Evolutionary conservation across 352 stramenopile genomes (phyloP), one percentile per base, ranked within the genome.

Genomic region (Elongisporangium undulatum): DNA sequence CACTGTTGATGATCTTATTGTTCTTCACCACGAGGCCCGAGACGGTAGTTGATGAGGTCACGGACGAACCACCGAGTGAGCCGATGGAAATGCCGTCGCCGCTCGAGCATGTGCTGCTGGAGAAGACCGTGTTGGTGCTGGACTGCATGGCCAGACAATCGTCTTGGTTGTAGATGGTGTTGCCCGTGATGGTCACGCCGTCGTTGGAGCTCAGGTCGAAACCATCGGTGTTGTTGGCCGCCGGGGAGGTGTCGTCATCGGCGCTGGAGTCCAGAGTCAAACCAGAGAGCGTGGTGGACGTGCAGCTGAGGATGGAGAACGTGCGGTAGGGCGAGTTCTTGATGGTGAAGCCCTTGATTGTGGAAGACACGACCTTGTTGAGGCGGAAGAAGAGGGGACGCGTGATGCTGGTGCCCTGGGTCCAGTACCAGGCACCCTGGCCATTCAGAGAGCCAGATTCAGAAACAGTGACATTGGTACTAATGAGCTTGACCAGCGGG

Each of bases 391-490:
- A 72, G 26, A 75, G 61, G 0, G 68, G 72, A 4, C 63, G 60
- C 0, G 58, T 69, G 41, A 77, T 63, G 16, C 53, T 68, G 45
- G 52, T 17, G 9, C 63, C 67, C 20, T 80, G 61, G 16, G 63
- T 59, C 72, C 72, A 80, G 62, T 80, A 77, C 66, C 65, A 75
- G 8, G 24, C 34, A 0, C 72, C 68, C 49, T 77, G 68, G 16
- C 72, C 72, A 17, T 80, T 66, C 7, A 80, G 50, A 3, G 63
- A 75, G 7, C 72, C 72, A 0, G 68, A 34, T 5, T 5, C 23
- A 26, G 58, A 61, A 4, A 80, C 61, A 2, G 56, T 77, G n/a
- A 80, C 58, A n/a, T 59, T 61, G 3, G 57, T 68, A 39, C 68
- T 68, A 15, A 49, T 66, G 12, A 79, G 48, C 13, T 38, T 49